Evolutionary conservation across 345 rosid species (phyloP), one percentile per base, ranked within the genome.

Genomic region (Lagerstroemia speciosa): DNA sequence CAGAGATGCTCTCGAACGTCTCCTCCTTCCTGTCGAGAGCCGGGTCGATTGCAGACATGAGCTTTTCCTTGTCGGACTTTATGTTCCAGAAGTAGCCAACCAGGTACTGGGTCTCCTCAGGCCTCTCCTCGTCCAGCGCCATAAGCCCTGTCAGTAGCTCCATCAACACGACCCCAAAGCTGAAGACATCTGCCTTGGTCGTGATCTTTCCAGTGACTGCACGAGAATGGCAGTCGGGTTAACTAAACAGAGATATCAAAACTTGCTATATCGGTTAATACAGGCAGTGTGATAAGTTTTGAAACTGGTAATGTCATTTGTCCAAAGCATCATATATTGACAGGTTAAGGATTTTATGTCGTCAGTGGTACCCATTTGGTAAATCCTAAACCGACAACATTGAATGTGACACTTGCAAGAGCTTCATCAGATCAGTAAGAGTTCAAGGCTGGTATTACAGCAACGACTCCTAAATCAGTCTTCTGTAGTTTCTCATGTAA

Each of bases 151-250:
- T 89, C 76, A 89, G 41, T 61, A 89, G 81, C 77, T 89, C 95
- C 89, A 86, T 86, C 45, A 89, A 60, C 48, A 89, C 95, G 32
- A 89, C 91, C 24, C 95, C 95, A 17, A 85, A 89, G 70, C 95
- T 86, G 71, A 89, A 89, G 68, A 89, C 95, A 31, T 89, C 95
- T 0, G 74, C 89, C 76, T 89, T 89, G 24, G 95, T 89, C 26
- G 95, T 89, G 74, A 89, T 83, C 75, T 89, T 89, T 64, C 95
- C 95, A 0, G 89, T 89, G 74, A 85, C 91, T 89, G 71, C 57
- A 48, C 60, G 71, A 64, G 57, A 31, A 66, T 9, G 3, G 10
- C 46, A 0, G 16, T 41, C 46, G 2, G 16, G 15, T 8, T 41
- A 41, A 41, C 15, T 9, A 41, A 41, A 7, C 14, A 16, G 14